These are phyloP conservation scores for Sclerotiophoma versabilis DNA, from an alignment of 2,329 filamentous ascomycete genomes.

Conservation along the genomic window DNA sequence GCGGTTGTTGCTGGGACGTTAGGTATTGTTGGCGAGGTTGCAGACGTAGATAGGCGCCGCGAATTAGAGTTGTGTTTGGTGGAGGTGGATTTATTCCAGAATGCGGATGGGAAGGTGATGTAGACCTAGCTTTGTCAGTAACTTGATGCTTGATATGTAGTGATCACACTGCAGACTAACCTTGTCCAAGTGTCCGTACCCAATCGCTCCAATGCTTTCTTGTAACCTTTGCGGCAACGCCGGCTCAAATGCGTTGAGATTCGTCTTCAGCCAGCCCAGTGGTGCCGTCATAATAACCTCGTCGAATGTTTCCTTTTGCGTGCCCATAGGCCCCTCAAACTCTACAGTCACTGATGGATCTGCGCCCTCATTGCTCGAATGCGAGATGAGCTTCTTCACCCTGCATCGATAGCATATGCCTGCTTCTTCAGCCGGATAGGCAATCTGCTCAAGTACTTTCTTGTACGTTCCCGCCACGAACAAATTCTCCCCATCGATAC, in stretches of 20 bases:
- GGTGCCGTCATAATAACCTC: slow-evolving; percentile 73
- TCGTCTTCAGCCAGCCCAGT: slow-evolving; percentile 62
- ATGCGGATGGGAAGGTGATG: slow-evolving; percentile 73
- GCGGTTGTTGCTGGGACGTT: slow-evolving; percentile 49
- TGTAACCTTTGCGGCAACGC: slow-evolving; percentile 64
- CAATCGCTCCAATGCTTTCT: slow-evolving; percentile 68
- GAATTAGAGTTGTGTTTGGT: neutral
- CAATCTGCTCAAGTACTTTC: slow-evolving; percentile 65
- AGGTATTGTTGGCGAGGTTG: slow-evolving; percentile 29
- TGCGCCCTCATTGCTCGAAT: slow-evolving; percentile 14
- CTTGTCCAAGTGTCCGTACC: slow-evolving; percentile 77
- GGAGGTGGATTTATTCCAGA: slow-evolving; percentile 65
- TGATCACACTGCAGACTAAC: slow-evolving; percentile 43
- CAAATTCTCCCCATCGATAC: slow-evolving; percentile 73
- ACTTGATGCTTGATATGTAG: slow-evolving; percentile 29
- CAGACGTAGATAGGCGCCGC: slow-evolving; percentile 1
- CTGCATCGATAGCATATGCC: slow-evolving; percentile 60
- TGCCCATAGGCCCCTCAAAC: slow-evolving; percentile 49
- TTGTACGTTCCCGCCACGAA: slow-evolving; percentile 69
- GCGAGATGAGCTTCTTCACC: slow-evolving; percentile 54
- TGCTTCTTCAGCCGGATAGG: slow-evolving; percentile 64
- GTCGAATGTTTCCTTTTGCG: slow-evolving; percentile 63
- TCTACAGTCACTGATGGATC: slow-evolving; percentile 49
- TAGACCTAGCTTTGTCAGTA: slow-evolving; percentile 44
- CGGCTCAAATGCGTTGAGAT: slow-evolving; percentile 63